Conservation (phyloP, 768 basidiomycete species). For the Naganishia vishniacii region DNA sequence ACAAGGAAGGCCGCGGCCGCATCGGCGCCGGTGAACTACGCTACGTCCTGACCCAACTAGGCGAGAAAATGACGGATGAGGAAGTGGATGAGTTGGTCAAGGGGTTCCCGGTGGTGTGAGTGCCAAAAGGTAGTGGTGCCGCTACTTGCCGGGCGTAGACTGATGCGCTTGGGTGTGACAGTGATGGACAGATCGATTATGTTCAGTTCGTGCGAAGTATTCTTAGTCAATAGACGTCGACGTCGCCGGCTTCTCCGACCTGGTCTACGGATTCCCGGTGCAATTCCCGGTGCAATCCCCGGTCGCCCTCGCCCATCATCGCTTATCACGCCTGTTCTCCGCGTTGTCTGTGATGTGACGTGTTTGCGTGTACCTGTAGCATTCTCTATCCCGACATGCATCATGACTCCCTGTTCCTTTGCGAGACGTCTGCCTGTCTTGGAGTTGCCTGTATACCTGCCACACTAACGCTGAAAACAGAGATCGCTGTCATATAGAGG, state of each 20-base stretch:
- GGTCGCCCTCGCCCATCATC: no score
- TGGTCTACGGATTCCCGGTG: no score
- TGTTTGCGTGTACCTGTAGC: not conserved
- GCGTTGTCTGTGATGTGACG: no score
- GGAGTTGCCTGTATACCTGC: no score
- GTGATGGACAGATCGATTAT: conserved; percentile 95
- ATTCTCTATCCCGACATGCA: not conserved
- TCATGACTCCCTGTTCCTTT: no score
- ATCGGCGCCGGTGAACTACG: conserved; percentile 86
- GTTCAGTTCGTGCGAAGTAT: conserved; percentile 94
- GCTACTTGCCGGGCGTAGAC: not conserved
- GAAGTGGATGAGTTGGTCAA: conserved; percentile 97
- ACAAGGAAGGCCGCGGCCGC: conserved; percentile 88
- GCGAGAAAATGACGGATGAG: conserved; percentile 96
- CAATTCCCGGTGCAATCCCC: no score
- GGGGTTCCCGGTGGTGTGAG: conserved; percentile 84
- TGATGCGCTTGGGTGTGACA: conserved; percentile 45
- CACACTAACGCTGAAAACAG: no score
- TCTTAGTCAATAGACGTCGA: conserved; percentile 62
- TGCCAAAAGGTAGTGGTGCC: conserved; percentile 29
- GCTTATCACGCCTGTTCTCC: no score
- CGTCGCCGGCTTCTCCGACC: not conserved
- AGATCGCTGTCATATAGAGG: no score
- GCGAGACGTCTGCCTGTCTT: no score
- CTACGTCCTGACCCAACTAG: conserved; percentile 90